Evolutionary conservation across 495 filamentous ascomycete species (phyloP).

Genomic region (Penicillium lagena): DNA sequence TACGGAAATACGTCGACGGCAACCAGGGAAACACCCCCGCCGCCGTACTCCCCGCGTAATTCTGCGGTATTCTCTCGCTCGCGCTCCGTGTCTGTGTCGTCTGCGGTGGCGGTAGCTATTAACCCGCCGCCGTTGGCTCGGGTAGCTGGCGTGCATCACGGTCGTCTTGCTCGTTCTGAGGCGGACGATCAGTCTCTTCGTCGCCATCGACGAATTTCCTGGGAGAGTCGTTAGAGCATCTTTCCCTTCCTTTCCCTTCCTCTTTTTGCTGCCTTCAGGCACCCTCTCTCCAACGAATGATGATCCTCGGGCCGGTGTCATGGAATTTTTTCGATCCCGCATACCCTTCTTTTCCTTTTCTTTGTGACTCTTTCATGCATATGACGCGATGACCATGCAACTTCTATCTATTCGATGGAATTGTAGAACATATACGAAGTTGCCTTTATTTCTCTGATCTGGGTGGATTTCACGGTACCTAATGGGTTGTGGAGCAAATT

Average conservation of each 20-base stretch:
- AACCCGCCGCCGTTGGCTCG: slow-evolving; percentile 19
- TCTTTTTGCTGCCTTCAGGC: background rate
- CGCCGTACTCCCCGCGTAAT: slow-evolving; percentile 34
- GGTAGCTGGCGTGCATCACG: slow-evolving; percentile 12
- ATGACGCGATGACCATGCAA: slow-evolving; percentile 13
- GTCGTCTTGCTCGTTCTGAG: slow-evolving; percentile 15
- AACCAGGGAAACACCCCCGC: slow-evolving; percentile 39
- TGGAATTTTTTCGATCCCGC: background rate
- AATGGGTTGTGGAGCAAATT: no score
- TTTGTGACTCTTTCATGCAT: slow-evolving; percentile 6
- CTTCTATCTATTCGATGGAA: background rate
- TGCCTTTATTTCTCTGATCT: no score
- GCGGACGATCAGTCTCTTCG: slow-evolving; percentile 19
- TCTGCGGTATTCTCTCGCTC: slow-evolving; percentile 24
- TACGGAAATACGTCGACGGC: slow-evolving; percentile 44
- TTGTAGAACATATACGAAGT: no score
- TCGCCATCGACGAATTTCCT: slow-evolving; percentile 23
- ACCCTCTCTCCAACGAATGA: background rate
- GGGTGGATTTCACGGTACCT: no score
- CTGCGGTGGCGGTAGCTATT: slow-evolving; percentile 17
- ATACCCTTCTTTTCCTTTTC: background rate
- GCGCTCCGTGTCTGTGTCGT: slow-evolving; percentile 30
- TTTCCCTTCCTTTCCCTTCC: background rate
- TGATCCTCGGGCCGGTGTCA: background rate
- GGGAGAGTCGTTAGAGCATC: slow-evolving; percentile 23